These are phyloP conservation scores for Diplosphaera chodatii DNA, from an alignment of 139 green algal genomes.

Conservation along the genomic window DNA sequence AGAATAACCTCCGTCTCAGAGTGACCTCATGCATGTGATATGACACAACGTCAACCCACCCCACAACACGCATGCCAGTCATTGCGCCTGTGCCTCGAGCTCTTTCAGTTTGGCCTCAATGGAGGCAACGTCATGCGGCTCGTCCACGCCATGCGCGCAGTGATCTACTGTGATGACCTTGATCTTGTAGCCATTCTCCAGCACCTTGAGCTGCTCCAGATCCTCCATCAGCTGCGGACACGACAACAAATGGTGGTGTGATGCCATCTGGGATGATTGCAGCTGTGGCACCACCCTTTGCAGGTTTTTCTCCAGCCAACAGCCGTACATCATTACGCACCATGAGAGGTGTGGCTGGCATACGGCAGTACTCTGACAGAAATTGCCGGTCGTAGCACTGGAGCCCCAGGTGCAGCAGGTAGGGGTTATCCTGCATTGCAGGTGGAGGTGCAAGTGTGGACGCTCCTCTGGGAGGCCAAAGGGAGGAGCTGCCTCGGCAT, in stretches of 20 bases:
- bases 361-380: slow-evolving; percentile 41
- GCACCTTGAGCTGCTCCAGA: slow-evolving; percentile 68
- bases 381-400: slow-evolving; percentile 62
- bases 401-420: slow-evolving; percentile 62
- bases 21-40: too few species aligned
- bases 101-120: slow-evolving; percentile 47
- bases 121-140: slow-evolving; percentile 49
- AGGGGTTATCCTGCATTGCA: slow-evolving; percentile 25
- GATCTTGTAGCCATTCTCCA: slow-evolving; percentile 73
- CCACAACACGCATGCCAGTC: too few species aligned
- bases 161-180: slow-evolving; percentile 66
- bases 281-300: too few species aligned
- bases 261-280: too few species aligned
- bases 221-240: slow-evolving; percentile 71
- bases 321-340: slow-evolving; percentile 7
- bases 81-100: neutral
- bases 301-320: too few species aligned
- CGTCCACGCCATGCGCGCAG: slow-evolving; percentile 57
- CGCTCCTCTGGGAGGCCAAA: too few species aligned
- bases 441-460: too few species aligned
- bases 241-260: neutral
- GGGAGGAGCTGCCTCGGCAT: too few species aligned
- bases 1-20: too few species aligned
- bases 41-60: too few species aligned
- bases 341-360: slow-evolving; percentile 45